Conservation (phyloP, 495 filamentous ascomycete species). For the Penicillium cataractarum region DNA sequence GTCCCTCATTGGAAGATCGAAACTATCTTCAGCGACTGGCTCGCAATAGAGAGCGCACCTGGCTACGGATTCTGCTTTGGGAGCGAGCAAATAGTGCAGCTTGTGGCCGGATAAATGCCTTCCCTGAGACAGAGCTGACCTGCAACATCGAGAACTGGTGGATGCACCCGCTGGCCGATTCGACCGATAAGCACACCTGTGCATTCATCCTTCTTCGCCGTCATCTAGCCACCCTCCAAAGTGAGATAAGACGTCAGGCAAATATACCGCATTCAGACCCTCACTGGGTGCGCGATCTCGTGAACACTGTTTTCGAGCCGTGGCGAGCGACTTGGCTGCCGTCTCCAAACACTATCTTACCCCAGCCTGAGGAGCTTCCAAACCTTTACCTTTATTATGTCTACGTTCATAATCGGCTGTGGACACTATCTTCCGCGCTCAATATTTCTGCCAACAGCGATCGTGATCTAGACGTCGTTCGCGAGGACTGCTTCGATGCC, state of each 20-base stretch:
- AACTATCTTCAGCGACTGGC: slow-evolving; percentile 17
- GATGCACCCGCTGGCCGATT: slow-evolving; percentile 28
- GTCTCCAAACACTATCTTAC: neutral
- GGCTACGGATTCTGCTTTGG: slow-evolving; percentile 34
- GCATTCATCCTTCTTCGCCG: slow-evolving; percentile 30
- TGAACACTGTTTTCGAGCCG: slow-evolving; percentile 21
- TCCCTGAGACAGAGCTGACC: slow-evolving; percentile 33
- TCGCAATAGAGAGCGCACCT: slow-evolving; percentile 32
- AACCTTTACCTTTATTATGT: slow-evolving; percentile 29
- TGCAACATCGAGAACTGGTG: slow-evolving; percentile 30
- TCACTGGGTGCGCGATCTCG: slow-evolving; percentile 30
- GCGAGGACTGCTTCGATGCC: slow-evolving; percentile 44
- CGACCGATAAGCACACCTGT: slow-evolving; percentile 32
- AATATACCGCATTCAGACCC: slow-evolving; percentile 9
- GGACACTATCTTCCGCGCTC: slow-evolving; percentile 34
- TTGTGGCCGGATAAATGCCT: slow-evolving; percentile 24
- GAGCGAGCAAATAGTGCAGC: slow-evolving; percentile 37
- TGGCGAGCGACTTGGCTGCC: slow-evolving; percentile 30
- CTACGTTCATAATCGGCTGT: slow-evolving; percentile 31
- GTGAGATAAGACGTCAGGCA: slow-evolving; percentile 15
- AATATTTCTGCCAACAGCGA: slow-evolving; percentile 10
- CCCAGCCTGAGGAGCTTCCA: slow-evolving; percentile 21
- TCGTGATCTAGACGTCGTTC: slow-evolving; percentile 44
- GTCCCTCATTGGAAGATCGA: neutral
- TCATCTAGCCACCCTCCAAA: slow-evolving; percentile 19